Base-by-base conservation (phyloP, 345 rosid species). In the Heritiera littoralis region DNA sequence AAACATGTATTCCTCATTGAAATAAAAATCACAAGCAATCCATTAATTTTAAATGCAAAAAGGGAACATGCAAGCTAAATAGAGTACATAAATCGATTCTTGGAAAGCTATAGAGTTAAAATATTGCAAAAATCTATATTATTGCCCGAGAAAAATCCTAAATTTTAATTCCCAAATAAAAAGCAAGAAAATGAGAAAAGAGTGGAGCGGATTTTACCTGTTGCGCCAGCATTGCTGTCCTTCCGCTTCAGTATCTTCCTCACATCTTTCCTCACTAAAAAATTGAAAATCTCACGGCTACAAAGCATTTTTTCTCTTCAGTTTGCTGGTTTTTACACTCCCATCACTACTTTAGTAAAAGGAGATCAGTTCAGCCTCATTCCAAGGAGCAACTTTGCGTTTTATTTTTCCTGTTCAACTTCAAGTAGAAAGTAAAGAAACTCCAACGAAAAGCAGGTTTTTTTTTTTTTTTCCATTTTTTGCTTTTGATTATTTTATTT, bases 211-310 rank as follows among this genome's bases (percentile, higher is more conserved):
- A 0, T 23, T 2, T 41, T 73, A 92, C 95, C 97, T 87, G 73
- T 80, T 88, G 91, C 89, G 40, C 97, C 98, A 77, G 93, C 98
- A 86, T 94, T 97, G 82, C 97, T 92, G 79, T 90, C 98, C 86
- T 94, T 94, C 78, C 97, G 94, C 86, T 94, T 91, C 75, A 92
- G 90, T 64, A 94, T 88, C 91, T 91, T 94, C 88, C 88, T 89
- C 52, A 79, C 97, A 86, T 92, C 92, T 82, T 88, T 90, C 17
- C 87, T 79, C 4, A 86, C 77, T 82, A 86, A 71, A 10, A 86
- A 81, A 80, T 65, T 79, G 81, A 86, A 48, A 82, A 86, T 84
- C 67, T 83, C 84, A 35, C 86, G 83, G 43, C 86, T 81, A 14
- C 79, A 77, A 18, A 77, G 79, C 79, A 77, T 77, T 66, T 77